phyloP scores from a whole-genome alignment of 805 yeast species.

The Wickerhamomyces xylosicus region DNA sequence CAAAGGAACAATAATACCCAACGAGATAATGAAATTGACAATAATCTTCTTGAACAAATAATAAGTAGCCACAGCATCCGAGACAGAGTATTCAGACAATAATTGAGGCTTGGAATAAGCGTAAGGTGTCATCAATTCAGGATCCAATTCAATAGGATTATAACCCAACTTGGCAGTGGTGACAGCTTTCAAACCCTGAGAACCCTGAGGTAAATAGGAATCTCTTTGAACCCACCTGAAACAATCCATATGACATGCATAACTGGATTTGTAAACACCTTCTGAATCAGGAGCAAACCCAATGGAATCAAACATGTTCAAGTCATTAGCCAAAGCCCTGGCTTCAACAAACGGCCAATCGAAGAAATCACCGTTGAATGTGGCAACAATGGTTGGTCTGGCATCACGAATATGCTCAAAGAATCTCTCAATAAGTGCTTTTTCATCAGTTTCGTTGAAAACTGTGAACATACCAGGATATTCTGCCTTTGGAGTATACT shows the following conservation, averaged over 20 bases:
- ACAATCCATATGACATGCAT: constrained; percentile 97
- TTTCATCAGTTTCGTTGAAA: constrained; percentile 83
- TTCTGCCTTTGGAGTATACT: constrained; percentile 95
- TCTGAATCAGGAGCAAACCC: constrained; percentile 87
- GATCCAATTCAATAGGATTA: constrained; percentile 93
- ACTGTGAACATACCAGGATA: constrained; percentile 84
- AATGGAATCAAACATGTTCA: constrained; percentile 84
- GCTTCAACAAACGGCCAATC: constrained; percentile 99
- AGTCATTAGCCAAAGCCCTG: constrained; percentile 72
- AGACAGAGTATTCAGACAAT: constrained; percentile 92
- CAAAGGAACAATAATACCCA: constrained; percentile 90
- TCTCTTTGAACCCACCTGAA: constrained; percentile 97
- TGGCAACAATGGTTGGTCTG: constrained; percentile 93
- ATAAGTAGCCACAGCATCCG: constrained; percentile 98
- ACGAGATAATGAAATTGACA: constrained; percentile 92
- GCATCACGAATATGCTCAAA: constrained; percentile 86
- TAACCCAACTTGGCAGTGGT: constrained; percentile 93
- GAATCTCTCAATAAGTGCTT: constrained; percentile 60
- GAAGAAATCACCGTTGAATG: constrained; percentile 96
- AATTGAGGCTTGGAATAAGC: constrained; percentile 91
- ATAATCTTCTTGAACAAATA: constrained; percentile 93
- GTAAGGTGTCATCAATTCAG: constrained; percentile 96
- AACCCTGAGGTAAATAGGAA: constrained; percentile 94
- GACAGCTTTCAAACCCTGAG: constrained; percentile 96
- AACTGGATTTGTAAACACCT: constrained; percentile 85